Evolutionary conservation across 1,139 yeast species (phyloP), one percentile per base, ranked within the genome.

Genomic region (Sugiyamaella japonica): DNA sequence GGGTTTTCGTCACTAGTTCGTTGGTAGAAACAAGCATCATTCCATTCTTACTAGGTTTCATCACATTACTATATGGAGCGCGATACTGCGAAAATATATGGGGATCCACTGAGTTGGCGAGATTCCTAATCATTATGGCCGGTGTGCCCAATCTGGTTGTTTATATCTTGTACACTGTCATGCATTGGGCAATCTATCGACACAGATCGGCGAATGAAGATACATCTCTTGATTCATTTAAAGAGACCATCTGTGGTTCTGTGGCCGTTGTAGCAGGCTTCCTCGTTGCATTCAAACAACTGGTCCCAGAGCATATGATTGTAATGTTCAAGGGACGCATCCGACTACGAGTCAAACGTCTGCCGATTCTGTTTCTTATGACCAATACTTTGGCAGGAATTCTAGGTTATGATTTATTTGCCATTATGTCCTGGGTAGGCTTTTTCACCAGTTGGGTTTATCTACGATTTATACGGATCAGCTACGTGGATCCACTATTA

Each of bases 251-350:
- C 48, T 88, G 89, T 55, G 97, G 97, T 0, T 84, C 89, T 20
- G 80, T 84, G 40, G 83, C 90, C 1, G 74, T 89, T 56, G 76
- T 86, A 56, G 76, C 88, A 65, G 93, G 89, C 2, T 86, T 88
- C 62, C 73, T 90, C 56, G 96, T 91, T 38, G 95, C 90, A 10
- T 82, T 89, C 68, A 90, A 89, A 70, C 97, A 91, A 69, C 74
- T 89, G 63, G 83, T 88, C 38, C 97, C 97, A 7, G 97, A 91
- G 66, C 95, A 89, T 66, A 85, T 88, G 55, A 79, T 89, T 51
- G 81, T 82, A 29, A 72, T 90, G 42, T 83, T 86, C 66, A 78
- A 81, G 56, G 85, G 89, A 0, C 66, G 78, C 20, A 70, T 87
- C 54, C 82, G 85, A 62, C 77, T 87, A 61, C 78, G 96, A 60